phyloP scores from a whole-genome alignment of 257 asterid genomes.

The Solanum commersonii region DNA sequence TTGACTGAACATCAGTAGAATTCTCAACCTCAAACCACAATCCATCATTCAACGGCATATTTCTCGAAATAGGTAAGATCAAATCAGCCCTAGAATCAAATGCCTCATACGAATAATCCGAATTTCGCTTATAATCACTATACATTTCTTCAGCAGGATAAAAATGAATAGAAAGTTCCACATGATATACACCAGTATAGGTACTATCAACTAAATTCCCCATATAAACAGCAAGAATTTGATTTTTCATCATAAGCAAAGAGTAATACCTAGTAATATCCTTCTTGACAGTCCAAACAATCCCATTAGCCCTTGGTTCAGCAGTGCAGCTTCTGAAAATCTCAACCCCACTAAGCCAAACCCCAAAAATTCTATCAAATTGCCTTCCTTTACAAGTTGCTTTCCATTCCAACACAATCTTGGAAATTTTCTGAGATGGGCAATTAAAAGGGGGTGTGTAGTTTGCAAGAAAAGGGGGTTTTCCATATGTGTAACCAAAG shows the following conservation, averaged over 20 bases:
- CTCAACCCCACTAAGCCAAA: slow-evolving; percentile 93
- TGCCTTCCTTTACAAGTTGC: slow-evolving; percentile 67
- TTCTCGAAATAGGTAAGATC: slow-evolving; percentile 66
- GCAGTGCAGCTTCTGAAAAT: slow-evolving; percentile 77
- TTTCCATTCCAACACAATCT: slow-evolving; percentile 64
- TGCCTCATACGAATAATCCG: neutral
- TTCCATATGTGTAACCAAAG: slow-evolving; percentile 44
- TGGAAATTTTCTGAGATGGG: slow-evolving; percentile 30
- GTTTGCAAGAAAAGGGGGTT: slow-evolving; percentile 38
- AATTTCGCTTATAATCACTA: neutral
- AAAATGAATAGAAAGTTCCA: slow-evolving; percentile 46
- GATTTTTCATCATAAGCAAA: slow-evolving; percentile 37
- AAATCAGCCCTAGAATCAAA: slow-evolving; percentile 46
- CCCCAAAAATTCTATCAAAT: slow-evolving; percentile 73
- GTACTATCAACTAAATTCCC: slow-evolving; percentile 56
- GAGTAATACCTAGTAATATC: slow-evolving; percentile 72
- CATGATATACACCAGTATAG: slow-evolving; percentile 74
- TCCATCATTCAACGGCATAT: slow-evolving; percentile 59
- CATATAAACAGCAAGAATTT: slow-evolving; percentile 48
- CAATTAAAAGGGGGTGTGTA: slow-evolving; percentile 45
- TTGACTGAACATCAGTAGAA: slow-evolving; percentile 29
- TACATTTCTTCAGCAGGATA: slow-evolving; percentile 28
- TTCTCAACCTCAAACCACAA: slow-evolving; percentile 63
- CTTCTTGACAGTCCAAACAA: slow-evolving; percentile 63
- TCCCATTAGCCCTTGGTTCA: slow-evolving; percentile 45